phyloP scores from a whole-genome alignment of 768 basidiomycete species.

The Exsudoporus frostii region DNA sequence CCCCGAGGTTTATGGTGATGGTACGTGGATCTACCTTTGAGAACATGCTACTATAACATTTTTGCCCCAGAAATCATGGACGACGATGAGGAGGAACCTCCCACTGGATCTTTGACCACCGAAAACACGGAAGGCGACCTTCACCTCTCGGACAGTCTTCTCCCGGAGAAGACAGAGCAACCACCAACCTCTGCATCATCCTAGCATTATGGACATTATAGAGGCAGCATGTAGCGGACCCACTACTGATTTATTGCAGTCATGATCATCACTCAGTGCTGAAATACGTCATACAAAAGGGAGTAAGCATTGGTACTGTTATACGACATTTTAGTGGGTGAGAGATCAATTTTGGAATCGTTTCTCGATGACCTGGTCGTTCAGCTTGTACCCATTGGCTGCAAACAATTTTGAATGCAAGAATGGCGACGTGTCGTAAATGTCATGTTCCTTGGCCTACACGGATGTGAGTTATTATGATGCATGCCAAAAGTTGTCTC shows the following conservation, averaged over 20 bases:
- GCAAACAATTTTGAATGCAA: constrained; percentile 78
- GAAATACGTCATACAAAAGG: constrained; percentile 16
- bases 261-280: constrained; percentile 31
- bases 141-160: background rate
- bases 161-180: constrained; percentile 9
- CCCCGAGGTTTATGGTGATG: constrained; percentile 93
- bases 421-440: constrained; percentile 87
- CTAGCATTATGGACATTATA: constrained; percentile 20
- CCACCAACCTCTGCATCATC: constrained; percentile 12
- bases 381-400: constrained; percentile 84
- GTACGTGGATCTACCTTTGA: constrained; percentile 43
- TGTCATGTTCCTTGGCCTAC: constrained; percentile 95
- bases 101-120: background rate
- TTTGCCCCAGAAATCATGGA: constrained; percentile 56
- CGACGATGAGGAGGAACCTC: constrained; percentile 55
- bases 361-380: constrained; percentile 67
- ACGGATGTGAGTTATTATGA: constrained; percentile 8
- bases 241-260: constrained; percentile 26
- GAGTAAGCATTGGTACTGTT: constrained; percentile 2
- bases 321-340: constrained; percentile 4
- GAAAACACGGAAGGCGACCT: constrained; percentile 8
- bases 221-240: constrained; percentile 18
- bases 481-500: constrained; percentile 23
- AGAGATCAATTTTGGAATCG: constrained; percentile 47
- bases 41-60: constrained; percentile 2